A percentile compares a stretch with the other conserved stretches of the same genome.
Conservation (phyloP, 768 basidiomycete genomes). For the Tubosaeta sp. region DNA sequence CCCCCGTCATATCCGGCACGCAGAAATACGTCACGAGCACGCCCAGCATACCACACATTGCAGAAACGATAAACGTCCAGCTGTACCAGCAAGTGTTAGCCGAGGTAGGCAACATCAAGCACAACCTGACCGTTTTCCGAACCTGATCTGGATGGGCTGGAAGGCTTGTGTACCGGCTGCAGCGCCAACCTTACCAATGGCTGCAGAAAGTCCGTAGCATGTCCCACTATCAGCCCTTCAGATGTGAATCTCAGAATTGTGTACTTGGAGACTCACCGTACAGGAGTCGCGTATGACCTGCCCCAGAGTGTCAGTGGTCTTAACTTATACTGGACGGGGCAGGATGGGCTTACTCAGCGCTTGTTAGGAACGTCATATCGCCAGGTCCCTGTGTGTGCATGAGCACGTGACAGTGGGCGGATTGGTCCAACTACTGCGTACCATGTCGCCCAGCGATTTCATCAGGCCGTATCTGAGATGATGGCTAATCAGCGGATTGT, state of each 20-base stretch:
- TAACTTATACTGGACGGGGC: background rate
- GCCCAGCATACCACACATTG: conserved; percentile 59
- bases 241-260: background rate
- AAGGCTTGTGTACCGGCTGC: conserved; percentile 68
- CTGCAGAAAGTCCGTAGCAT: conserved; percentile 65
- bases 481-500: background rate
- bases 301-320: background rate
- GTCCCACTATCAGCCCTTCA: conserved; percentile 45
- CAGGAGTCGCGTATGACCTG: conserved; percentile 60
- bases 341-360: conserved; percentile 48
- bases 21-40: conserved; percentile 66
- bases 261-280: conserved; percentile 39
- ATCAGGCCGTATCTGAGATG: conserved; percentile 58
- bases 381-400: conserved; percentile 45
- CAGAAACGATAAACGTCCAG: conserved; percentile 65
- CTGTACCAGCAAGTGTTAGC: conserved; percentile 21
- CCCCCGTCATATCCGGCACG: conserved; percentile 61
- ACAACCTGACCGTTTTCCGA: conserved; percentile 49
- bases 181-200: conserved; percentile 66
- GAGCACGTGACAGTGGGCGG: background rate
- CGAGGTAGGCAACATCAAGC: background rate
- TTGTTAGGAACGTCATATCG: conserved; percentile 63
- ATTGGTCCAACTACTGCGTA: conserved; percentile 18
- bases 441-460: conserved; percentile 67
- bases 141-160: conserved; percentile 59